Evolutionary conservation across 495 filamentous ascomycete genomes (phyloP).

Genomic region (Neurospora tetrasperma): DNA sequence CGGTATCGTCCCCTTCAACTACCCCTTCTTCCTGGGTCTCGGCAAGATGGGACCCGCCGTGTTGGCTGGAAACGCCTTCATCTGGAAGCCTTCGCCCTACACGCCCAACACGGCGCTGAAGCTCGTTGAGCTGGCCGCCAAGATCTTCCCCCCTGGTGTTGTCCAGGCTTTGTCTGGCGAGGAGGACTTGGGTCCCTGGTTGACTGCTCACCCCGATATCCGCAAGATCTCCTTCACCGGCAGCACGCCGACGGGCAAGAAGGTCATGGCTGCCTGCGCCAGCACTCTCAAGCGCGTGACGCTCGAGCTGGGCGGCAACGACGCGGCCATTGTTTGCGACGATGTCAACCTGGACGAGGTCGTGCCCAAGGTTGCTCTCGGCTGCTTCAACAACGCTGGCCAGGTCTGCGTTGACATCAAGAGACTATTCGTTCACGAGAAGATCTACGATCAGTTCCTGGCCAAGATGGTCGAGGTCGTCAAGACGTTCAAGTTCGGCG

Average conservation of each 20-base stretch:
- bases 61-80: slow-evolving; percentile 50
- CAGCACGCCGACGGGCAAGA: slow-evolving; percentile 52
- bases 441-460: slow-evolving; percentile 54
- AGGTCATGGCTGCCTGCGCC: slow-evolving; percentile 49
- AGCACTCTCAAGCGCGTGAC: slow-evolving; percentile 49
- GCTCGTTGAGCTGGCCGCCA: slow-evolving; percentile 48
- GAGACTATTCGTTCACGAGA: slow-evolving; percentile 59
- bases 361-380: slow-evolving; percentile 39
- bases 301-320: slow-evolving; percentile 54
- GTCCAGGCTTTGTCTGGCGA: slow-evolving; percentile 58
- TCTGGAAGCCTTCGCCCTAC: slow-evolving; percentile 55
- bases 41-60: slow-evolving; percentile 48
- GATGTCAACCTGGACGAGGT: slow-evolving; percentile 55
- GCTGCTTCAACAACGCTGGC: slow-evolving; percentile 51
- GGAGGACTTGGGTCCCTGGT: slow-evolving; percentile 50
- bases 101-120: slow-evolving; percentile 61
- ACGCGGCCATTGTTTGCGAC: slow-evolving; percentile 53
- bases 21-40: slow-evolving; percentile 44
- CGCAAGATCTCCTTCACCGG: slow-evolving; percentile 65
- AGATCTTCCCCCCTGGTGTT: slow-evolving; percentile 55
- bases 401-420: slow-evolving; percentile 47
- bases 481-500: slow-evolving; percentile 39
- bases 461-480: slow-evolving; percentile 44
- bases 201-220: slow-evolving; percentile 48
- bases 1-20: slow-evolving; percentile 57